Evolutionary conservation across 1,284 basidiomycete species (phyloP), one percentile per base, ranked within the genome.

Genomic region (Coriolopsis trogii): DNA sequence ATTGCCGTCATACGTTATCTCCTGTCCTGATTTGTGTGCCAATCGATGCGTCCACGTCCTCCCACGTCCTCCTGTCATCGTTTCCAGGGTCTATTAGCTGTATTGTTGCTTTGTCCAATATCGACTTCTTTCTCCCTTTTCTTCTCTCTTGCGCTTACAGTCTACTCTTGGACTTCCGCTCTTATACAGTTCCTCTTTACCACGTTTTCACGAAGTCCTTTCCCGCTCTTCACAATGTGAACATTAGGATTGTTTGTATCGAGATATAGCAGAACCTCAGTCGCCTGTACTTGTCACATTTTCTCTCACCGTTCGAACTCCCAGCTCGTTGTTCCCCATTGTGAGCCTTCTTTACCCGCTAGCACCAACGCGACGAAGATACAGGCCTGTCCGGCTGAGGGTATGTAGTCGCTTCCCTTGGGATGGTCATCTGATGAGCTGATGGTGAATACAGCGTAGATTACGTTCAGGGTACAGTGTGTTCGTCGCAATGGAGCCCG

Each of bases 221-320:
- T 15, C 21, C 23, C 21, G 18, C 44, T 12, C 36, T 21, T 57
- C 51, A 49, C 55, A 53, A 47, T 57, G 55, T 57, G 50, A 41
- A 53, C 51, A 31, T 26, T 46, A 56, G 40, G 50, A 52, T 33
- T 56, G 38, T 52, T 48, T 57, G 55, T 57, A 57, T 57, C 45
- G 38, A 40, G 51, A 53, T 57, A 57, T 56, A 56, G 47, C 47
- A 43, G 39, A 46, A 38, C 36, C 13, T 25, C 20, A 21, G 28
- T 23, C 16, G 13, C 26, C 28, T 50, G 47, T 50, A 46, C 33
- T 41, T 51, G 6, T 13, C 36, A 41, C 42, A 39, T 25, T 41
- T 25, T 29, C n/a, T 37, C 16, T 21, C 46, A 18, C 18, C 28
- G 8, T 16, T 13, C 33, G 18, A n/a, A 34, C n/a, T 31, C 13